phyloP scores from a whole-genome alignment of 371 early-diverging fungal genomes.

The Mortierella sp. region DNA sequence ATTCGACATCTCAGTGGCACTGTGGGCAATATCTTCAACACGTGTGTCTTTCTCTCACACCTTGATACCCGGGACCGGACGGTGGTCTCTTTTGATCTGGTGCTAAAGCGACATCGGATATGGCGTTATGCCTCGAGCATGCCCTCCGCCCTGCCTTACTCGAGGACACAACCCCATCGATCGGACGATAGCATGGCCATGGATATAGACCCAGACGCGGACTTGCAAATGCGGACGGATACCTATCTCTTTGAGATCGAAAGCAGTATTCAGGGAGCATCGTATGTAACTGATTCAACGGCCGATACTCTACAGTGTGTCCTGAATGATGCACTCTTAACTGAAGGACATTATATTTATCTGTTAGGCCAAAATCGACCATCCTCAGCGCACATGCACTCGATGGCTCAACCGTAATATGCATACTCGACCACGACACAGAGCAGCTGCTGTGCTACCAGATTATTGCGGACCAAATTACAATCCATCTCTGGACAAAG shows the following conservation, averaged over 20 bases:
- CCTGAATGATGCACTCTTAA: too few relatives aligned
- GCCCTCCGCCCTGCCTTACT: conserved; percentile 15
- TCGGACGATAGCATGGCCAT: conserved; percentile 4
- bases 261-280: conserved; percentile 39
- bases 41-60: conserved; percentile 33
- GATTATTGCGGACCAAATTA: conserved; percentile 18
- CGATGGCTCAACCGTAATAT: conserved; percentile 48
- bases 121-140: conserved; percentile 48
- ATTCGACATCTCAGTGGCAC: conserved; percentile 22
- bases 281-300: conserved; percentile 22
- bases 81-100: conserved; percentile 40
- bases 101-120: conserved; percentile 39
- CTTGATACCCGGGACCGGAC: conserved; percentile 22
- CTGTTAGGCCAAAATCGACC: conserved; percentile 15
- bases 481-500: conserved; percentile 39
- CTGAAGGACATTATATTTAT: background rate
- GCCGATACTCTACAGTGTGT: too few relatives aligned
- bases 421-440: conserved; percentile 53
- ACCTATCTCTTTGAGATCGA: conserved; percentile 53
- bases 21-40: conserved; percentile 39
- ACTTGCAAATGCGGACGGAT: conserved; percentile 37
- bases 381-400: conserved; percentile 17
- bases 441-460: conserved; percentile 29
- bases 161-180: conserved; percentile 14
- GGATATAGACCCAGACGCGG: conserved; percentile 21